Evolutionary conservation across 768 basidiomycete species (phyloP).

Genomic region (Macrolepiota fuliginosa): DNA sequence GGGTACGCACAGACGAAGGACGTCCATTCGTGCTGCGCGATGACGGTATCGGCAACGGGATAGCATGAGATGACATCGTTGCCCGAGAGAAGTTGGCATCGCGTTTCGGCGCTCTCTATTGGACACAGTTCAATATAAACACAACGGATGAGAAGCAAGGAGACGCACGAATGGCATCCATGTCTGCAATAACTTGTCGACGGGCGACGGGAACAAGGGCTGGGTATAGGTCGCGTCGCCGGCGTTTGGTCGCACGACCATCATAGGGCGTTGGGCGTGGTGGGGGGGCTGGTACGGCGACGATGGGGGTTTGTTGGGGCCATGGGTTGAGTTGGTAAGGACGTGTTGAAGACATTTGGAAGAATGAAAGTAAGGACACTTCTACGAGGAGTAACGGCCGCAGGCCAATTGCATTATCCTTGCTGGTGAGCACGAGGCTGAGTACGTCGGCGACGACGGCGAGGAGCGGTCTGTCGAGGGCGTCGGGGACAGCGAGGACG

Average conservation of each 20-base stretch:
- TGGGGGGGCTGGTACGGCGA: slow-evolving; percentile 2
- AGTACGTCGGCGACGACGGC: slow-evolving; percentile 2
- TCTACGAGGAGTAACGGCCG: slow-evolving; percentile 9
- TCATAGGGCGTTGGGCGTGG: slow-evolving; percentile 9
- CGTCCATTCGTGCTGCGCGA: slow-evolving; percentile 75
- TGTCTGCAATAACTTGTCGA: slow-evolving; percentile 40
- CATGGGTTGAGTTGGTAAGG: slow-evolving; percentile 15
- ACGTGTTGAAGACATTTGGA: slow-evolving; percentile 15
- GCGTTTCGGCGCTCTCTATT: slow-evolving; percentile 37
- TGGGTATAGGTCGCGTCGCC: slow-evolving; percentile 12
- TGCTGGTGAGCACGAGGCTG: not conserved
- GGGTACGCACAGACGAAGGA: slow-evolving; percentile 73
- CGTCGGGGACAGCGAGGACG: slow-evolving; percentile 12
- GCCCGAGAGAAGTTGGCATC: slow-evolving; percentile 56
- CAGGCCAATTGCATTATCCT: slow-evolving; percentile 15
- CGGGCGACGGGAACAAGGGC: slow-evolving; percentile 18
- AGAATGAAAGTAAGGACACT: not conserved
- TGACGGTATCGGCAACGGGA: slow-evolving; percentile 49
- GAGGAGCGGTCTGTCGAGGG: slow-evolving; percentile 3
- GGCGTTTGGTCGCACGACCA: slow-evolving; percentile 16
- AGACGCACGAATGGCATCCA: slow-evolving; percentile 28
- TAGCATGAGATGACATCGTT: slow-evolving; percentile 80
- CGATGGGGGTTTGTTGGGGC: slow-evolving; percentile 16
- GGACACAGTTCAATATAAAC: slow-evolving; percentile 5
- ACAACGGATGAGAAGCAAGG: slow-evolving; percentile 2